Percentiles rank a stretch among this genome's conserved stretches.
Evolutionary conservation across 805 yeast genomes (phyloP).

Genomic region (Cyberlindnera galapagoensis): DNA sequence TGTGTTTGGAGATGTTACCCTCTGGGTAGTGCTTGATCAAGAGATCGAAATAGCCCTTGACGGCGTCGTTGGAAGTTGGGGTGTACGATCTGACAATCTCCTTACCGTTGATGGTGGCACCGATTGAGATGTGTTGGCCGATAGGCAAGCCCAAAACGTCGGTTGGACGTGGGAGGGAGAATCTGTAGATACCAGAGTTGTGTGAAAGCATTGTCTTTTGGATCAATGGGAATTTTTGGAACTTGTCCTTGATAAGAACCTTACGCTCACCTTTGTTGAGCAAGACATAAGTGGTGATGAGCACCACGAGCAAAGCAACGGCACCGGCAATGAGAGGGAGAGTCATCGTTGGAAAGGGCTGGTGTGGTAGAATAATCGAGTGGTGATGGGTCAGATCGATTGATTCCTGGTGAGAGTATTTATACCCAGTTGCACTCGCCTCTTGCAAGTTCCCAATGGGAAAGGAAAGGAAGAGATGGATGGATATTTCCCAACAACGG

Average conservation of each 20-base stretch:
- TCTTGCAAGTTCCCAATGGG: too few relatives aligned
- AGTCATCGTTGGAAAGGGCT: too few relatives aligned
- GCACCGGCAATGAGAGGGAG: constrained; percentile 6
- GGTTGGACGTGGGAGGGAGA: constrained; percentile 68
- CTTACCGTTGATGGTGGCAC: constrained; percentile 70
- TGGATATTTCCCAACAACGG: too few relatives aligned
- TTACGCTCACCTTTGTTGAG: constrained; percentile 10
- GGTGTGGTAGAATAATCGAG: too few relatives aligned
- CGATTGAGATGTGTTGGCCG: constrained; percentile 88
- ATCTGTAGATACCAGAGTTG: constrained; percentile 78
- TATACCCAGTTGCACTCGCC: too few relatives aligned
- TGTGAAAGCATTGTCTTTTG: constrained; percentile 71
- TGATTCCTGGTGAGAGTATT: too few relatives aligned
- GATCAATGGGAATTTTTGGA: constrained; percentile 73
- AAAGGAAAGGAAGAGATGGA: too few relatives aligned
- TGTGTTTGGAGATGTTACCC: constrained; percentile 75
- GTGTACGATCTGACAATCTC: constrained; percentile 84
- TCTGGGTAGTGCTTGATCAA: constrained; percentile 79
- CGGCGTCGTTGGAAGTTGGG: constrained; percentile 77
- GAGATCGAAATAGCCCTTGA: constrained; percentile 76
- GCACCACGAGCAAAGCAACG: constrained; percentile 9
- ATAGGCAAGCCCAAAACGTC: constrained; percentile 83
- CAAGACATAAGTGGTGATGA: constrained; percentile 8
- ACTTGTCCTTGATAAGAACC: constrained; percentile 59
- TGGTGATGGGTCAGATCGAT: too few relatives aligned